Conservation (phyloP, 805 yeast genomes). For the Candida sithepensis region DNA sequence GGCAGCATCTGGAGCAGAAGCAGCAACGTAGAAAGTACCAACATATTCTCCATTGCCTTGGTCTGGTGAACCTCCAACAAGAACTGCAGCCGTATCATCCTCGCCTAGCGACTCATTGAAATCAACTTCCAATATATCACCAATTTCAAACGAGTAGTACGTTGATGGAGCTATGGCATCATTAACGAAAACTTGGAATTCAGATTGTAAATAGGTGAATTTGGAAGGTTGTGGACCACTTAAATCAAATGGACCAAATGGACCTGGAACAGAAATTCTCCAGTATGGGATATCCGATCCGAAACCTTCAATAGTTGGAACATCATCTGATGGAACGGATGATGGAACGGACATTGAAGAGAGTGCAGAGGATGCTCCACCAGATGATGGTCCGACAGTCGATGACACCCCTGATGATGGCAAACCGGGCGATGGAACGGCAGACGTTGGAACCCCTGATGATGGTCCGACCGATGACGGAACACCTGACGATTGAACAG, state of each 20-base stretch:
- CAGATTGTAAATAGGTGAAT: neutral
- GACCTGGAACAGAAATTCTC: neutral
- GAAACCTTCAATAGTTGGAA: neutral
- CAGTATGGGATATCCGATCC: neutral
- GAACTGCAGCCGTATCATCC: neutral
- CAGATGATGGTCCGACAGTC: too few species aligned
- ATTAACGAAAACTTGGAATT: neutral
- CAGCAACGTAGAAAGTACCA: conserved; percentile 7
- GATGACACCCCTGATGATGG: too few species aligned
- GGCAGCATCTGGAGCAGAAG: conserved; percentile 4
- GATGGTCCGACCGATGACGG: conserved; percentile 12
- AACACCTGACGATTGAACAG: conserved; percentile 6
- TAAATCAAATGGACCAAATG: neutral
- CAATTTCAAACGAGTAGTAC: neutral
- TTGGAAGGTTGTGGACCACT: neutral
- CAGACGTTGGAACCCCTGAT: too few species aligned
- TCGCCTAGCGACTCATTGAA: neutral
- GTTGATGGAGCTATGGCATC: neutral
- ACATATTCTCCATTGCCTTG: neutral
- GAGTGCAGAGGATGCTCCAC: too few species aligned
- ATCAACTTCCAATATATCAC: neutral
- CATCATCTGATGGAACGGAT: neutral
- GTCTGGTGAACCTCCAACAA: neutral
- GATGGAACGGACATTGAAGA: conserved; percentile 4
- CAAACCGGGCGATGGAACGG: neutral